Evolutionary conservation across 441 rosid genomes (phyloP).

Genomic region (Pelargonium citronellum): DNA sequence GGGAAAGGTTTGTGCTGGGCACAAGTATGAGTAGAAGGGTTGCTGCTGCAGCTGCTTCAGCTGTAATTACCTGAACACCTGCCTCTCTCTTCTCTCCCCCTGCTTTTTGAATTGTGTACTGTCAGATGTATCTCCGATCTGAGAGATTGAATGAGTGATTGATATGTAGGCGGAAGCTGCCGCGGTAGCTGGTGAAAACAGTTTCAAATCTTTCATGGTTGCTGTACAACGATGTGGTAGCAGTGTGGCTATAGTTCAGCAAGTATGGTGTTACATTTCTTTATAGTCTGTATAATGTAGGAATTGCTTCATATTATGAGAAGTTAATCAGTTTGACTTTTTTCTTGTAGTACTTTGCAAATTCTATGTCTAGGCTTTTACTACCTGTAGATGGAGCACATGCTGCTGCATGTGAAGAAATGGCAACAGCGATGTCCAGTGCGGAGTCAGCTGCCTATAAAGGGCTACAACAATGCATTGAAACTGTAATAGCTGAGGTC

Average conservation of each 20-base stretch:
- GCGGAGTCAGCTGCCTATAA: conserved; percentile 97
- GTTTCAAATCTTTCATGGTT: conserved; percentile 99
- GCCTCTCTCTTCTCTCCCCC: conserved; percentile 14
- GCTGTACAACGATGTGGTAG: conserved; percentile 96
- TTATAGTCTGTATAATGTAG: conserved; percentile 17
- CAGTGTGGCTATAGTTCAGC: conserved; percentile 97
- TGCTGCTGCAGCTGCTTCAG: conserved; percentile 99
- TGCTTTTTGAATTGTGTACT: conserved; percentile 7
- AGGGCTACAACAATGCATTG: conserved; percentile 98
- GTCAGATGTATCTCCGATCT: neutral
- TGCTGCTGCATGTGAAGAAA: conserved; percentile 98
- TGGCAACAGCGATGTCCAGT: conserved; percentile 94
- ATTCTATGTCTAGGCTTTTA: conserved; percentile 89
- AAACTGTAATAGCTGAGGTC: conserved; percentile 99
- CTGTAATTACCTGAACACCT: conserved; percentile 50
- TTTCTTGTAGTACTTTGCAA: conserved; percentile 77
- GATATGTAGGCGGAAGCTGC: conserved; percentile 93
- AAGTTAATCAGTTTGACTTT: conserved; percentile 20
- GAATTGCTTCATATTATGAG: conserved; percentile 10
- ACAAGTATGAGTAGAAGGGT: conserved; percentile 83
- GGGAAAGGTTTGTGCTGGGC: conserved; percentile 95
- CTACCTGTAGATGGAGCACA: conserved; percentile 98
- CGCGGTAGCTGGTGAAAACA: conserved; percentile 99
- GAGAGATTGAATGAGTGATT: conserved; percentile 20
- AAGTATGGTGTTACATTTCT: conserved; percentile 41